Base-by-base conservation (phyloP, 768 basidiomycete species). In the Udeniomyces megalosporus region DNA sequence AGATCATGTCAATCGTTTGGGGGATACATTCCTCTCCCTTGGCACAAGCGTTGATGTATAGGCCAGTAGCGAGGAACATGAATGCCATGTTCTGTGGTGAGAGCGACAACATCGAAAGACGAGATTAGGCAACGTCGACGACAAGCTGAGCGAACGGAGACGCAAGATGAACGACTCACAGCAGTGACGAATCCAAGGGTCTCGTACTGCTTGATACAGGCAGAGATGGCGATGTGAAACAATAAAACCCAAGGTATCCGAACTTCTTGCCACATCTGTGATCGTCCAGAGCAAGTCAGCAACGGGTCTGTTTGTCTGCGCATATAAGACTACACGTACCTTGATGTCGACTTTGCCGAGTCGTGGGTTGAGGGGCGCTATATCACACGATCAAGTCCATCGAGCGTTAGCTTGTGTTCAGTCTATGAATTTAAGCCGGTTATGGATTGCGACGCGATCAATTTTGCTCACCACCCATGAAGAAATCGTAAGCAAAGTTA, bases 1-100 rank as follows among this genome's bases (percentile, higher is more conserved):
- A 88, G 77, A 84, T 95, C 89, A 99, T 99, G 70, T 96, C 95
- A 93, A 95, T 97, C 2, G 90, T 92, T 74, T 93, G 88, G 6
- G 89, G 88, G 66, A 92, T 90, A 69, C 87, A 90, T 70, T 93
- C 90, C 69, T 93, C 71, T 29, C 68, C 72, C 60, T 72, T 64
- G 15, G 67, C 68, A 52, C 68, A 97, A 50, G 92, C 92, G 67
- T 99, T 96, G 66, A 96, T 78, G 74, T 97, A 97, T n/a, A 99
- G 77, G 70, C 88, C 89, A 10, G 91, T 96, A 3, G 91, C 95
- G 63, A 93, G 78, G 66, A 88, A 83, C 88, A 96, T 95, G 74
- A 96, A 88, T 0, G 83, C 84, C 86, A 93, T 90, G 73, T 97
- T 97, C 88, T 91, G 64, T 15, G 44, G 28, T 24, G 58, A 22